Conservation (phyloP, 176 grass and related monocot genomes). For the Olyra latifolia region DNA sequence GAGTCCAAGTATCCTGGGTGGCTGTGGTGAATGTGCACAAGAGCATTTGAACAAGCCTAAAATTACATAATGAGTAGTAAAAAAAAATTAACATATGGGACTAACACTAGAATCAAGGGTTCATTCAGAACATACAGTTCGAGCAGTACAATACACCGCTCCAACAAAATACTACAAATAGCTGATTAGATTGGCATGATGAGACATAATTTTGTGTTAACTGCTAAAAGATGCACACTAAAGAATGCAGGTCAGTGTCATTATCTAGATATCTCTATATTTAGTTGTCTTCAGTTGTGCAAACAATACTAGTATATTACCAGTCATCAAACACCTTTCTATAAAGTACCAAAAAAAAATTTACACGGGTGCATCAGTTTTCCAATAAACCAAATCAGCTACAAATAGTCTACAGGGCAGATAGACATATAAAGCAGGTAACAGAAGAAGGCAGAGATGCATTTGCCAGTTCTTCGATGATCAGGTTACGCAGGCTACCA, state of each 20-base stretch:
- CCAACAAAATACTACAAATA: neutral
- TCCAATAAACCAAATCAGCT: neutral
- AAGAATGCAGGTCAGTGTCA: neutral
- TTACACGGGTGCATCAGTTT: neutral
- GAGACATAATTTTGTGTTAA: neutral
- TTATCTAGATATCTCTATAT: neutral
- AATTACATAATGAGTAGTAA: slow-evolving; percentile 27
- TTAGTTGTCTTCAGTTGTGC: neutral
- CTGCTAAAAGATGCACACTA: neutral
- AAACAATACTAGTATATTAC: neutral
- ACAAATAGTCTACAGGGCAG: neutral
- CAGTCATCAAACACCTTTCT: neutral
- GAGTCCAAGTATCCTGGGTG: slow-evolving; percentile 6
- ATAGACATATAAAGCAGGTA: neutral
- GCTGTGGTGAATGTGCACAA: slow-evolving; percentile 44
- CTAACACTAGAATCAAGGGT: slow-evolving; percentile 4
- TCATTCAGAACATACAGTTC: neutral
- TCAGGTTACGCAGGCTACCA: neutral
- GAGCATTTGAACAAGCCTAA: slow-evolving; percentile 73
- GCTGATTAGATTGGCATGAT: neutral
- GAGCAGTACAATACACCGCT: neutral
- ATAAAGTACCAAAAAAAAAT: neutral
- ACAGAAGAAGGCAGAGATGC: neutral
- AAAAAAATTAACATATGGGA: slow-evolving; percentile 25
- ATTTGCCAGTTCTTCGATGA: neutral